Conservation (phyloP, 306 rosid genomes). For the Fragaria vesca region DNA sequence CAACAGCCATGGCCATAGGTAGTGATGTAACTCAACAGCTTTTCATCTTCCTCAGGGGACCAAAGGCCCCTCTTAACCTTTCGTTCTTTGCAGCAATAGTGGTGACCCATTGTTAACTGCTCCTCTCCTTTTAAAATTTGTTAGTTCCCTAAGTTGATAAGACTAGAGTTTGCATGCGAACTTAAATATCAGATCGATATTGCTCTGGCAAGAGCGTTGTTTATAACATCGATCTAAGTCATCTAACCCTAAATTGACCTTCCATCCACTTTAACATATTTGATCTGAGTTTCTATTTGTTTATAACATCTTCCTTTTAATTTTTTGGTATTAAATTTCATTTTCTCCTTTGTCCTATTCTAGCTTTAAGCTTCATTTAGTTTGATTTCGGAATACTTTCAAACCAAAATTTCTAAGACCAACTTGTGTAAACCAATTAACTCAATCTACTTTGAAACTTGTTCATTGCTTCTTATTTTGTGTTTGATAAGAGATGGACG, state of each 20-base stretch:
- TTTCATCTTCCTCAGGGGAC: conserved; percentile 98
- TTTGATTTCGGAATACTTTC: neutral
- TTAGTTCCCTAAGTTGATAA: neutral
- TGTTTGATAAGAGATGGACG: neutral
- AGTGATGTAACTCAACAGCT: conserved; percentile 79
- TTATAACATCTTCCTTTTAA: neutral
- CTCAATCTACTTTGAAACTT: neutral
- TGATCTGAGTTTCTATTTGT: conserved; percentile 10
- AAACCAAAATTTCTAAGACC: neutral
- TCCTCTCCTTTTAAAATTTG: neutral
- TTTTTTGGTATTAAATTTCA: neutral
- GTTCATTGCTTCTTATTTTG: neutral
- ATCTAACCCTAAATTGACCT: conserved; percentile 15
- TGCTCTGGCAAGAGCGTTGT: neutral
- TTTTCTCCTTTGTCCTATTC: conserved; percentile 5
- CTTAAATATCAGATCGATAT: neutral
- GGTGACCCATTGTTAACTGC: conserved; percentile 67
- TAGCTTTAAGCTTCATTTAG: neutral
- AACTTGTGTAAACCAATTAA: neutral
- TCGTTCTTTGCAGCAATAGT: conserved; percentile 95
- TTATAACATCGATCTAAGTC: neutral
- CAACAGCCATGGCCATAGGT: conserved; percentile 99
- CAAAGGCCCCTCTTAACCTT: conserved; percentile 98
- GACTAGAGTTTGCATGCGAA: conserved; percentile 2
- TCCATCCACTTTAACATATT: conserved; percentile 20